Evolutionary conservation across 495 filamentous ascomycete genomes (phyloP).

Genomic region (Aspergillus diversus): DNA sequence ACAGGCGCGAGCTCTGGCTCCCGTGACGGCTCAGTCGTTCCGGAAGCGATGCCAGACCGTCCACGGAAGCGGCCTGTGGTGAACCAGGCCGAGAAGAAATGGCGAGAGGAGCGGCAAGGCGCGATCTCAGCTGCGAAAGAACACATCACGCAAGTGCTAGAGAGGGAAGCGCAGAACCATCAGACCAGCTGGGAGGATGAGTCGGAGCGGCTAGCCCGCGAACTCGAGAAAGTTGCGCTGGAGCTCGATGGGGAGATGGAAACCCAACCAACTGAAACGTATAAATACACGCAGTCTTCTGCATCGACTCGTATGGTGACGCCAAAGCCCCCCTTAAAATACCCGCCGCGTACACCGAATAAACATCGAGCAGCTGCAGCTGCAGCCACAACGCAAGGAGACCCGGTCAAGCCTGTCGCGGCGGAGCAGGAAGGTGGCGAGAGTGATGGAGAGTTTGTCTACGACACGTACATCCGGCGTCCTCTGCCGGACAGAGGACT

Average conservation of each 20-base stretch:
- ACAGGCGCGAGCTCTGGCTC: conserved; percentile 5
- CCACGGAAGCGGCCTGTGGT: conserved; percentile 48
- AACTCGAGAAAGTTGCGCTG: conserved; percentile 53
- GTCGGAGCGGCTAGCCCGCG: conserved; percentile 46
- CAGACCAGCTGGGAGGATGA: conserved; percentile 48
- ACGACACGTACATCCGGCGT: conserved; percentile 63
- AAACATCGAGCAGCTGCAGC: conserved; percentile 28
- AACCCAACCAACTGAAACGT: conserved; percentile 25
- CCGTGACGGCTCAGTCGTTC: conserved; percentile 2
- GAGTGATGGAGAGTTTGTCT: conserved; percentile 61
- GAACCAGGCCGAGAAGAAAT: conserved; percentile 47
- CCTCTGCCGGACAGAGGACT: conserved; percentile 38
- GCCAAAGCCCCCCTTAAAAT: conserved; percentile 42
- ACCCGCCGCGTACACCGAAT: conserved; percentile 41
- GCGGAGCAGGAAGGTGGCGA: conserved; percentile 34
- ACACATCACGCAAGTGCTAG: conserved; percentile 38
- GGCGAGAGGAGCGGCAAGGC: conserved; percentile 44
- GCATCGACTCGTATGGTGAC: conserved; percentile 11
- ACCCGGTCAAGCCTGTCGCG: background rate
- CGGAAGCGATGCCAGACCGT: conserved; percentile 18
- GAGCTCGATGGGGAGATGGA: conserved; percentile 39
- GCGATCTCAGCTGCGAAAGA: conserved; percentile 46
- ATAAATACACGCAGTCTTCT: background rate
- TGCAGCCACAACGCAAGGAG: conserved; percentile 23
- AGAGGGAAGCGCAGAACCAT: conserved; percentile 37